These are phyloP conservation scores for Cercospora canescens DNA, from an alignment of 2,329 filamentous ascomycete species.

Conservation along the genomic window DNA sequence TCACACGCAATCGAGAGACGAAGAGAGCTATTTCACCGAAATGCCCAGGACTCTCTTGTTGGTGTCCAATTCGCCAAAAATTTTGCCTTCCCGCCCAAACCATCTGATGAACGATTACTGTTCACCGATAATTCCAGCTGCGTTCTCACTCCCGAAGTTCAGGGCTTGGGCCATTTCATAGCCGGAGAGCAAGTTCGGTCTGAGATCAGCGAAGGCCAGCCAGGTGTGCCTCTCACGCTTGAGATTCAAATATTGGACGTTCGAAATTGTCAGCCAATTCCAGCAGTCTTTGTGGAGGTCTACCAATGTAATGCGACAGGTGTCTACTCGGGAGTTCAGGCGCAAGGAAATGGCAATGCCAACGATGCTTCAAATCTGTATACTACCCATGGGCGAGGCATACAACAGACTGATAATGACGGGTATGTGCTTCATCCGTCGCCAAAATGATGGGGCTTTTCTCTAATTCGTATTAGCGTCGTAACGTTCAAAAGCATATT, in stretches of 20 bases:
- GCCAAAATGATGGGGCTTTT: not conserved
- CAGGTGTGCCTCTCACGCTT: conserved; percentile 42
- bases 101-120: not conserved
- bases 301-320: conserved; percentile 49
- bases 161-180: conserved; percentile 28
- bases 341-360: conserved; percentile 37
- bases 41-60: not conserved
- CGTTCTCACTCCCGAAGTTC: conserved; percentile 12
- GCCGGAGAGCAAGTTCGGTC: conserved; percentile 40
- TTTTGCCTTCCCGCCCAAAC: not conserved
- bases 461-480: conserved; percentile 34
- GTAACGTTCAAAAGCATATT: conserved; percentile 44
- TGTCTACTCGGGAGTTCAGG: conserved; percentile 42
- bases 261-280: conserved; percentile 43
- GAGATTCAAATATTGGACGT: conserved; percentile 48
- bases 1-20: not conserved
- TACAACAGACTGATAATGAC: conserved; percentile 41
- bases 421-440: conserved; percentile 25
- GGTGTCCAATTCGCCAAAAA: not conserved
- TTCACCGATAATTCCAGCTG: conserved; percentile 10
- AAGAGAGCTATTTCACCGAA: not conserved
- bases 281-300: conserved; percentile 44
- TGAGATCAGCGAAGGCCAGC: conserved; percentile 44
- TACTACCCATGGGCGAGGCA: conserved; percentile 42
- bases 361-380: conserved; percentile 33